A percentile compares a stretch with the other conserved stretches of the same genome.
These are phyloP conservation scores for Kwoniella sp. DNA, from an alignment of 768 basidiomycete species.

Conservation along the genomic window DNA sequence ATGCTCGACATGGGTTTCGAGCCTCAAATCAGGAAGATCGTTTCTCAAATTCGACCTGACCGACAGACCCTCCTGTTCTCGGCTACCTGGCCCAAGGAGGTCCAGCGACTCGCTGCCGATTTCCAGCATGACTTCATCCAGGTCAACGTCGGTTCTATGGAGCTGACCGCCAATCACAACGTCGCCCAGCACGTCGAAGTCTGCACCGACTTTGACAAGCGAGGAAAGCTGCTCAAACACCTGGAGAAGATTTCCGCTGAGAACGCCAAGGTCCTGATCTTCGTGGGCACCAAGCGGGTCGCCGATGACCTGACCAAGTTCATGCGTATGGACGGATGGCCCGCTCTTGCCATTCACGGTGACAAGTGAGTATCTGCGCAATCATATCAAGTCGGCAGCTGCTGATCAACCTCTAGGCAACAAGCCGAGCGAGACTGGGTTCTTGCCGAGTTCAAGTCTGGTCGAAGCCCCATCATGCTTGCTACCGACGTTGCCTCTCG, in stretches of 20 bases:
- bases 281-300: conserved; percentile 94
- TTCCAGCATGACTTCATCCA: conserved; percentile 96
- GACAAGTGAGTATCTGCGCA: conserved; percentile 63
- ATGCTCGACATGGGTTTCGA: conserved; percentile 99
- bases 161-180: conserved; percentile 96
- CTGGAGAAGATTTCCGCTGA: conserved; percentile 92
- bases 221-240: conserved; percentile 90
- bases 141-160: conserved; percentile 98
- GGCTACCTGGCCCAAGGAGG: conserved; percentile 99
- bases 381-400: background rate
- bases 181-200: conserved; percentile 94
- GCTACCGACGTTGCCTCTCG: conserved; percentile 99
- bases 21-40: conserved; percentile 97
- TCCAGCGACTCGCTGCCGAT: conserved; percentile 96
- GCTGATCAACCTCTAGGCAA: conserved; percentile 31
- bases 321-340: conserved; percentile 96
- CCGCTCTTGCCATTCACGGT: conserved; percentile 97
- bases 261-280: conserved; percentile 98
- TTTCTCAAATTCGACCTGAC: conserved; percentile 94
- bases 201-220: conserved; percentile 96
- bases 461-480: conserved; percentile 93
- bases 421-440: conserved; percentile 93
- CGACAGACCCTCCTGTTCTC: conserved; percentile 99
- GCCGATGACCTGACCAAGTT: conserved; percentile 95
- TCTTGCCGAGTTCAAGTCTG: conserved; percentile 93